Evolutionary conservation across 257 asterid species (phyloP).

Genomic region (Thymus quinquecostatus): DNA sequence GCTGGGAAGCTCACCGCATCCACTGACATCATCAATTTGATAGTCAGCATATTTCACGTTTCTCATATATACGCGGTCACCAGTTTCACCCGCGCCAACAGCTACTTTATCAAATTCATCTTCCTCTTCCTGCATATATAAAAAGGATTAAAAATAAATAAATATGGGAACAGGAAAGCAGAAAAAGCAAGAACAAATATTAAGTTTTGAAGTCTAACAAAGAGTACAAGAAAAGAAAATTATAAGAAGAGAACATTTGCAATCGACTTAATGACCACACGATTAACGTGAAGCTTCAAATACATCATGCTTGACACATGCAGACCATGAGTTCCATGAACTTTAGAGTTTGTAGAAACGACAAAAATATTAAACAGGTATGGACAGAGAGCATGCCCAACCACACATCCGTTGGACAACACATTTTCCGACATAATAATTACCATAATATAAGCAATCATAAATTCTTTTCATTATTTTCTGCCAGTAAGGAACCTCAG

Average conservation of each 20-base stretch:
- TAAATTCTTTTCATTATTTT: neutral
- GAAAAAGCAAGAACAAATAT: neutral
- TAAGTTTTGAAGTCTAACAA: neutral
- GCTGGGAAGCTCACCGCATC: slow-evolving; percentile 56
- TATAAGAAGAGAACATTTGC: neutral
- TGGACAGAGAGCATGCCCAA: slow-evolving; percentile 10
- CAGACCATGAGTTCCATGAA: neutral
- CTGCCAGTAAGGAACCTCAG: neutral
- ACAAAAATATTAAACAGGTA: neutral
- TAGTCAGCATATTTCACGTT: slow-evolving; percentile 52
- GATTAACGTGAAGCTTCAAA: slow-evolving; percentile 9
- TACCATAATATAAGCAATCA: neutral
- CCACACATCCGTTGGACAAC: slow-evolving; percentile 1
- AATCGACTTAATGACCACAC: slow-evolving; percentile 1
- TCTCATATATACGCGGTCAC: slow-evolving; percentile 57
- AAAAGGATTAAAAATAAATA: neutral
- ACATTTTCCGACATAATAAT: neutral
- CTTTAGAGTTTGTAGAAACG: neutral
- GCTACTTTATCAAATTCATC: slow-evolving; percentile 88
- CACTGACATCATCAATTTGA: slow-evolving; percentile 38
- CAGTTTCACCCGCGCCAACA: slow-evolving; percentile 46
- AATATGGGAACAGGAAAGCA: neutral
- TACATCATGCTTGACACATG: neutral
- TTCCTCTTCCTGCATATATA: slow-evolving; percentile 76
- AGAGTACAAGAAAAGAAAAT: slow-evolving; percentile 7